Evolutionary conservation across 176 grass and related monocot species (phyloP).

Genomic region (Oryza meridionalis): DNA sequence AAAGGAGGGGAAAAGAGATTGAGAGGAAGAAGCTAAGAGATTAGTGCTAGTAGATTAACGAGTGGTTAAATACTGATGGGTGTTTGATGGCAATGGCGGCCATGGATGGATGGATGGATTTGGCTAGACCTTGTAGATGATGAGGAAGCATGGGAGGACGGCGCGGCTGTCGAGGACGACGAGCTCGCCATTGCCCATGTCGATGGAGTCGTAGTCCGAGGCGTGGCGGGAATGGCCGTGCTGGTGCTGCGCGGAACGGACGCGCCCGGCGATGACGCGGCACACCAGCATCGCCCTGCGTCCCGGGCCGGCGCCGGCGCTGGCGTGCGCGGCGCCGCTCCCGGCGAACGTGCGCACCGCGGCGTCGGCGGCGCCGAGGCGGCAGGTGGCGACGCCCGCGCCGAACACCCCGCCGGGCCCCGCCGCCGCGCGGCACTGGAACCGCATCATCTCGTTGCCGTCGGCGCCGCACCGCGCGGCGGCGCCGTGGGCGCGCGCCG

Average conservation of each 20-base stretch:
- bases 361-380: slow-evolving; percentile 13
- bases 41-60: slow-evolving; percentile 15
- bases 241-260: slow-evolving; percentile 34
- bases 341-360: slow-evolving; percentile 62
- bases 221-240: slow-evolving; percentile 6
- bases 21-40: neutral
- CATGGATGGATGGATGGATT: neutral
- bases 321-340: slow-evolving; percentile 51
- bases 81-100: neutral
- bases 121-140: slow-evolving; percentile 65
- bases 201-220: slow-evolving; percentile 48
- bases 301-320: neutral
- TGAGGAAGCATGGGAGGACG: slow-evolving; percentile 74
- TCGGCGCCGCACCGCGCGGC: slow-evolving; percentile 65
- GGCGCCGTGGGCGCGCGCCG: slow-evolving; percentile 44
- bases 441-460: slow-evolving; percentile 80
- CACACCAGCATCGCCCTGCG: slow-evolving; percentile 68
- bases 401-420: slow-evolving; percentile 46
- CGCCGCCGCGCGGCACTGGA: slow-evolving; percentile 42
- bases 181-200: slow-evolving; percentile 64
- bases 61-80: neutral
- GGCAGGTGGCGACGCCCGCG: slow-evolving; percentile 52
- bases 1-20: neutral
- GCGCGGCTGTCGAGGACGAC: slow-evolving; percentile 63
- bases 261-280: slow-evolving; percentile 67